Conservation (phyloP, 345 rosid genomes). For the Dimocarpus longan region DNA sequence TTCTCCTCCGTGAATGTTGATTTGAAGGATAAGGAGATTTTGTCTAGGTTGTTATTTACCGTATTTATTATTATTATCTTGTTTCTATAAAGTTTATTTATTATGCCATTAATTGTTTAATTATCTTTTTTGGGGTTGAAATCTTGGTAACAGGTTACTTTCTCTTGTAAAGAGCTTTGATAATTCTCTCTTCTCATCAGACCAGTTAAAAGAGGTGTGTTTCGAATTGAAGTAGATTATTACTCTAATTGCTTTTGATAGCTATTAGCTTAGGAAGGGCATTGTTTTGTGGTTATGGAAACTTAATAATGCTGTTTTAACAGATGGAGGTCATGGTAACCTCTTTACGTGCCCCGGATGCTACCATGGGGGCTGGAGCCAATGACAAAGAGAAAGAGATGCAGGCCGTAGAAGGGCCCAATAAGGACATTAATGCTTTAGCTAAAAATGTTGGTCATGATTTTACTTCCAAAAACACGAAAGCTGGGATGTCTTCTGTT, state of each 20-base stretch:
- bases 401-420: constrained; percentile 23
- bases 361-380: constrained; percentile 25
- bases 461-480: constrained; percentile 22
- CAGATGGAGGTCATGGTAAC: constrained; percentile 65
- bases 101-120: constrained; percentile 8
- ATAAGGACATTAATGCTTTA: constrained; percentile 34
- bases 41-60: constrained; percentile 54
- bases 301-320: constrained; percentile 26
- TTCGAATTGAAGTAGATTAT: constrained; percentile 9
- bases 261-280: constrained; percentile 16
- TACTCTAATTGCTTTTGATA: not conserved
- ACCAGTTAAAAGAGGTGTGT: constrained; percentile 70
- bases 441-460: constrained; percentile 30
- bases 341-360: constrained; percentile 33
- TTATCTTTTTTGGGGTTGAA: constrained; percentile 5
- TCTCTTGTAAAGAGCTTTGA: constrained; percentile 48
- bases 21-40: constrained; percentile 53
- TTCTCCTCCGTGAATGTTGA: constrained; percentile 53
- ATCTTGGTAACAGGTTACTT: constrained; percentile 58
- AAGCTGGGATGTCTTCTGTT: constrained; percentile 38
- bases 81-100: not conserved
- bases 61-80: not conserved
- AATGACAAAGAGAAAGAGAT: constrained; percentile 39
- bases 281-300: constrained; percentile 23
- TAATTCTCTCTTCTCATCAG: constrained; percentile 52